Base-by-base conservation (phyloP, 164 flowering plant genomes). In the Hamamelis virginiana region DNA sequence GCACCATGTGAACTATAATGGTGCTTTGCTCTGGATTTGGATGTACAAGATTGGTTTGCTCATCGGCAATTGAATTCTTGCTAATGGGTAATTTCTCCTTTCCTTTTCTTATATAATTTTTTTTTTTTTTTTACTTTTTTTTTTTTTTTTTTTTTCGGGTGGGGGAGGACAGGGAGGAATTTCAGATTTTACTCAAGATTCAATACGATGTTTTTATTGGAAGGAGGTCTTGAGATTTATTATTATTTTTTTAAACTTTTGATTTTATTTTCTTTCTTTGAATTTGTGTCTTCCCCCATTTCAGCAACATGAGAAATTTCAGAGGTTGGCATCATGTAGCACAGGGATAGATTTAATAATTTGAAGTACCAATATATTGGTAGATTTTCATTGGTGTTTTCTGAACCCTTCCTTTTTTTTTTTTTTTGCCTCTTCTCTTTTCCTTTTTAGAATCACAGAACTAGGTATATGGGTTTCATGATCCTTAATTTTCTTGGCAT, bases 81-180 rank as follows among this genome's bases (percentile, higher is more conserved):
- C 80, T 75, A 69, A 80, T 81, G 75, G 82, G 82, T 81, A 78
- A 71, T 73, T 69, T 71, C 60, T 75, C 69, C 71, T 38, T 52
- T 50, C 47, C 28, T 73, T 79, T 63, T 18, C 22, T 51, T 68
- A 43, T 55, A 65, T n/a, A n/a, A n/a, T n/a, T n/a, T n/a, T n/a
- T n/a, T n/a, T n/a, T 69, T 75, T 59, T 60, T 69, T 59, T 26
- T n/a, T 41, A 21, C 5, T 26, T 19, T 64, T 23, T 33, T 47
- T 60, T 55, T 65, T 65, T 69, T 72, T 43, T 56, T 65, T 50
- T 21, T 44, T 55, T 67, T 70, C 27, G 69, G 66, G 59, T 41
- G 67, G 73, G 70, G 74, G 43, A 62, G 50, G 64, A 67, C 46
- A 69, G 69, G 77, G 66, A 70, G 53, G 71, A 72, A 9, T 62